Evolutionary conservation across 225 moss, liverwort and hornwort species (phyloP).

Genomic region (Polytrichum formosum): DNA sequence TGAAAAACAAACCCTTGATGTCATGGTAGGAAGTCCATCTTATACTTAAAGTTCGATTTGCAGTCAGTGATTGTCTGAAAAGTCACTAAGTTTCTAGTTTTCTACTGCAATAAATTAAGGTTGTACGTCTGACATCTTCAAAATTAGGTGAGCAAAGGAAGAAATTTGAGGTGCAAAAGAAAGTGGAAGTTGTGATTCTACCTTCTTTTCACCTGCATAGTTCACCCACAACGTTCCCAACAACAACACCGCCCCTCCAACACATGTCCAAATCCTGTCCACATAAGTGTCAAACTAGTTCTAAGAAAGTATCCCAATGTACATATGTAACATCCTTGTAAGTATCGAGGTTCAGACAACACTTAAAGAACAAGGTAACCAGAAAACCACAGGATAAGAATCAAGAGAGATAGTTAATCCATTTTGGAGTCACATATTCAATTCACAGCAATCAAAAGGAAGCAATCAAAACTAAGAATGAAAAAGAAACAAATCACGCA

Average conservation of each 20-base stretch:
- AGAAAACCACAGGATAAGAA: too few species aligned
- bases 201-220: conserved; percentile 47
- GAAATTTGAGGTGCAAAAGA: neutral
- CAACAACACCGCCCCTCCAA: conserved; percentile 67
- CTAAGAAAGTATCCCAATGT: neutral
- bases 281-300: neutral
- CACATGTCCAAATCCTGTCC: conserved; percentile 62
- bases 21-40: too few species aligned
- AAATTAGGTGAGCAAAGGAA: neutral
- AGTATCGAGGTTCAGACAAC: too few species aligned
- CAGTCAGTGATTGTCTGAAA: neutral
- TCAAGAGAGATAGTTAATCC: too few species aligned
- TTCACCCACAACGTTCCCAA: conserved; percentile 61
- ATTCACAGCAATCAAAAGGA: too few species aligned
- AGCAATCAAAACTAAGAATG: too few species aligned
- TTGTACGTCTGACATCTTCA: neutral
- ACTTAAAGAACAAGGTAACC: too few species aligned
- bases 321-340: too few species aligned
- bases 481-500: too few species aligned
- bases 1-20: neutral
- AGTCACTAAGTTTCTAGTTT: neutral
- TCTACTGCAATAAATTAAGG: neutral
- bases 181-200: neutral
- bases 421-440: too few species aligned
- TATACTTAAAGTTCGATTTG: neutral